phyloP scores from a whole-genome alignment of 306 rosid genomes.

The Pueraria montana region DNA sequence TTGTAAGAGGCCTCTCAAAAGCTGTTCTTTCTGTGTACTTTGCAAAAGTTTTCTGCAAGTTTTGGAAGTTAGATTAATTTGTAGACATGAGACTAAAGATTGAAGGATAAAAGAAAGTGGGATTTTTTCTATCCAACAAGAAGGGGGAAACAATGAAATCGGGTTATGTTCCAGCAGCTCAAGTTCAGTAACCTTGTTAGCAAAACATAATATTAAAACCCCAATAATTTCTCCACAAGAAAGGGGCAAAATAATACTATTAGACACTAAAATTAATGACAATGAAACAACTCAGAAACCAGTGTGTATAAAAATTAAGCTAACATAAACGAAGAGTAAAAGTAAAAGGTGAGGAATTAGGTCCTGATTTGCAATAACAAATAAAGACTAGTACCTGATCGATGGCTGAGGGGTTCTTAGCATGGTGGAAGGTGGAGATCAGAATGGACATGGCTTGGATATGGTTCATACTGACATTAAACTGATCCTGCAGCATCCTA shows the following conservation, averaged over 20 bases:
- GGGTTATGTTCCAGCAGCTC: constrained; percentile 43
- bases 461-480: constrained; percentile 96
- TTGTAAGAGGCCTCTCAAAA: constrained; percentile 97
- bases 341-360: constrained; percentile 22
- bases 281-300: constrained; percentile 9
- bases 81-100: constrained; percentile 27
- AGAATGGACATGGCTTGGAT: constrained; percentile 97
- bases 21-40: constrained; percentile 95
- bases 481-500: constrained; percentile 97
- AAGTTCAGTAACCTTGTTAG: constrained; percentile 1
- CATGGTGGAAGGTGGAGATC: constrained; percentile 93
- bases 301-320: constrained; percentile 16
- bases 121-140: not conserved
- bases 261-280: constrained; percentile 11
- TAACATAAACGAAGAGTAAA: constrained; percentile 13
- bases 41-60: constrained; percentile 82
- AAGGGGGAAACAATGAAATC: not conserved
- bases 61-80: constrained; percentile 56
- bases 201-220: not conserved
- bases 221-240: not conserved
- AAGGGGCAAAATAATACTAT: not conserved
- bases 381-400: constrained; percentile 73
- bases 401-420: constrained; percentile 83
- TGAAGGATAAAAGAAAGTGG: constrained; percentile 7
- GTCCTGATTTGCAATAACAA: constrained; percentile 25